phyloP scores from a whole-genome alignment of 148 eudicot species.

The Salicornia ramosissima region DNA sequence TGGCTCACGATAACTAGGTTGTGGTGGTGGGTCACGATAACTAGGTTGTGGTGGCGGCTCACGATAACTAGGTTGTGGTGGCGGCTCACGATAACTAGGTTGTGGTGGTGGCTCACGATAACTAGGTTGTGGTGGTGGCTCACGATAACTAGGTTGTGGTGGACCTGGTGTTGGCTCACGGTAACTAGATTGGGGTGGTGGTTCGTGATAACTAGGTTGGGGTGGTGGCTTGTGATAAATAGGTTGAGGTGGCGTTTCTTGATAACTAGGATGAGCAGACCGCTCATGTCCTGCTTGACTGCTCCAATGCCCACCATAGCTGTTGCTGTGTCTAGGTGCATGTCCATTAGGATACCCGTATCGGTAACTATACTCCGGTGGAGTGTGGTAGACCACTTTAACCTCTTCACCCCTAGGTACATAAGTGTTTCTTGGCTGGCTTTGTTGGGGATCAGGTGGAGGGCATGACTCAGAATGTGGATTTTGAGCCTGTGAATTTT shows the following conservation, averaged over 20 bases:
- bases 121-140: slow-evolving; percentile 6
- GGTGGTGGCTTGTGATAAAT: slow-evolving; percentile 5
- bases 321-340: slow-evolving; percentile 25
- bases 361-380: slow-evolving; percentile 42
- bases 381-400: slow-evolving; percentile 39
- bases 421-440: slow-evolving; percentile 36
- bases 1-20: slow-evolving; percentile 9
- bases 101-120: slow-evolving; percentile 6
- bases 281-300: slow-evolving; percentile 18
- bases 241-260: slow-evolving; percentile 2
- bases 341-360: slow-evolving; percentile 26
- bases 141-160: slow-evolving; percentile 4
- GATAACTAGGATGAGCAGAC: slow-evolving; percentile 5
- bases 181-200: slow-evolving; percentile 3
- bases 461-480: slow-evolving; percentile 40
- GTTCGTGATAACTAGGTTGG: not conserved
- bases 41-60: not conserved
- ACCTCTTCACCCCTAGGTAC: slow-evolving; percentile 39
- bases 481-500: slow-evolving; percentile 32
- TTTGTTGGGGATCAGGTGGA: slow-evolving; percentile 26
- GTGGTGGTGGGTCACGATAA: slow-evolving; percentile 6
- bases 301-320: slow-evolving; percentile 25
- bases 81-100: not conserved
- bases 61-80: slow-evolving; percentile 7
- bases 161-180: slow-evolving; percentile 2